These are phyloP conservation scores for Zygoascus bituminiphila DNA, from an alignment of 805 yeast species.

Conservation along the genomic window DNA sequence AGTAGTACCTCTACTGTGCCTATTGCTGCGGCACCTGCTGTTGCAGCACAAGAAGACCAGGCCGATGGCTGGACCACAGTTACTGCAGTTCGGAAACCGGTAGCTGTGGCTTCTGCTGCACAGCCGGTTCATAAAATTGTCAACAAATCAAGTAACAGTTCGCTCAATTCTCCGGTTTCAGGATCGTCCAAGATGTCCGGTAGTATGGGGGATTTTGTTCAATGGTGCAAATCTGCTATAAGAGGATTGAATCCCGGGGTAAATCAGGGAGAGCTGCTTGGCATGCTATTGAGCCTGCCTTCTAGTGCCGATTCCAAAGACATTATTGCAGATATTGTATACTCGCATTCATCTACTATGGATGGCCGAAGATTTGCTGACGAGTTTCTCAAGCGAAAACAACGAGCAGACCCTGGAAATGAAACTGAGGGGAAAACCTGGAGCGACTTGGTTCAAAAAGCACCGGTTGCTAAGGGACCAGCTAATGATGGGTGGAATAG, in stretches of 20 bases:
- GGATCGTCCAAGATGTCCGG: slow-evolving; percentile 13
- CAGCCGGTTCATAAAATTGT: slow-evolving; percentile 3
- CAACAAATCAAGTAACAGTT: background rate
- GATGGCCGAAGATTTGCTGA: slow-evolving; percentile 92
- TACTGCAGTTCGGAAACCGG: slow-evolving; percentile 11
- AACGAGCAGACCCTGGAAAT: slow-evolving; percentile 46
- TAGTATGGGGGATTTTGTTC: slow-evolving; percentile 31
- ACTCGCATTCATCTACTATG: slow-evolving; percentile 79
- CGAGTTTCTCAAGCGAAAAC: slow-evolving; percentile 76
- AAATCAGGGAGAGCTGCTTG: slow-evolving; percentile 67
- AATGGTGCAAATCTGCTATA: slow-evolving; percentile 33
- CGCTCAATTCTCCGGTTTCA: slow-evolving; percentile 8
- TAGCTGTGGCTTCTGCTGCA: background rate
- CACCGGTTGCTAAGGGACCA: slow-evolving; percentile 19
- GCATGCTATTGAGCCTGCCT: slow-evolving; percentile 75
- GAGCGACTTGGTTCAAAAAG: slow-evolving; percentile 56
- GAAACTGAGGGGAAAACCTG: slow-evolving; percentile 41
- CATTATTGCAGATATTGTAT: slow-evolving; percentile 86
- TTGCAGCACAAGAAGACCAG: background rate
- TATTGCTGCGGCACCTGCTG: slow-evolving; percentile 1
- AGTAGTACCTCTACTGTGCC: background rate
- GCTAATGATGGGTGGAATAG: slow-evolving; percentile 31
- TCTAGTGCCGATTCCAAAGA: slow-evolving; percentile 64
- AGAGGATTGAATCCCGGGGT: slow-evolving; percentile 62
- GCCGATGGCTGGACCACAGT: slow-evolving; percentile 27